Percentiles rank a stretch among this genome's conserved stretches.
These are phyloP conservation scores for Trichoderma koningii DNA, from an alignment of 2,329 filamentous ascomycete genomes.

Conservation along the genomic window DNA sequence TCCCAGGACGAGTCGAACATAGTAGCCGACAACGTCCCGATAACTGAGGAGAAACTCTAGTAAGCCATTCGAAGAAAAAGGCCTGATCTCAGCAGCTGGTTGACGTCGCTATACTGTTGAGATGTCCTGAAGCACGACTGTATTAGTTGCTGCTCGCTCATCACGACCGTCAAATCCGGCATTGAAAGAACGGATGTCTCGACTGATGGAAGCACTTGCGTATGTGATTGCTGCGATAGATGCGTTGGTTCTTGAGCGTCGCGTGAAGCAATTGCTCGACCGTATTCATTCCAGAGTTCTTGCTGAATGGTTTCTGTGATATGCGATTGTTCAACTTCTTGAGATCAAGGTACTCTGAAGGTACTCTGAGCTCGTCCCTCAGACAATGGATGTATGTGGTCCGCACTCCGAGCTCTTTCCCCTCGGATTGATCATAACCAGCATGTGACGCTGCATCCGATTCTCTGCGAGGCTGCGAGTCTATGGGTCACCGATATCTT, in stretches of 20 bases:
- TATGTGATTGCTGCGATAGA: background rate
- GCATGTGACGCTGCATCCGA: no score
- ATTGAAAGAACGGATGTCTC: background rate
- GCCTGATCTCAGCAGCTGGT: slow-evolving; percentile 3
- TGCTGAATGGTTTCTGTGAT: background rate
- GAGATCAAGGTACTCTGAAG: no score
- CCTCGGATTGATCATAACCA: no score
- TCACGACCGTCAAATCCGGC: background rate
- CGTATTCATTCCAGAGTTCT: background rate
- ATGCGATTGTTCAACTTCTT: background rate
- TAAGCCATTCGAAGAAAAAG: slow-evolving; percentile 3
- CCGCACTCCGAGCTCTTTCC: no score
- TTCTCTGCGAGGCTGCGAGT: no score
- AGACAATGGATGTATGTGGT: no score
- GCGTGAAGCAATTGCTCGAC: no score
- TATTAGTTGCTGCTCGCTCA: background rate
- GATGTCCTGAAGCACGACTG: slow-evolving; percentile 1
- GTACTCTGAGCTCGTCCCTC: no score
- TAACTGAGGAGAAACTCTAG: slow-evolving; percentile 5
- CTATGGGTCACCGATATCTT: no score
- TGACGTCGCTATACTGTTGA: slow-evolving; percentile 2
- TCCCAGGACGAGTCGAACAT: slow-evolving; percentile 2
- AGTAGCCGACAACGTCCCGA: background rate
- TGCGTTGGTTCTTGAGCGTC: background rate
- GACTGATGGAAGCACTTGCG: background rate